These are phyloP conservation scores for Xerocomellus intermedius DNA, from an alignment of 768 basidiomycete genomes.

Conservation along the genomic window DNA sequence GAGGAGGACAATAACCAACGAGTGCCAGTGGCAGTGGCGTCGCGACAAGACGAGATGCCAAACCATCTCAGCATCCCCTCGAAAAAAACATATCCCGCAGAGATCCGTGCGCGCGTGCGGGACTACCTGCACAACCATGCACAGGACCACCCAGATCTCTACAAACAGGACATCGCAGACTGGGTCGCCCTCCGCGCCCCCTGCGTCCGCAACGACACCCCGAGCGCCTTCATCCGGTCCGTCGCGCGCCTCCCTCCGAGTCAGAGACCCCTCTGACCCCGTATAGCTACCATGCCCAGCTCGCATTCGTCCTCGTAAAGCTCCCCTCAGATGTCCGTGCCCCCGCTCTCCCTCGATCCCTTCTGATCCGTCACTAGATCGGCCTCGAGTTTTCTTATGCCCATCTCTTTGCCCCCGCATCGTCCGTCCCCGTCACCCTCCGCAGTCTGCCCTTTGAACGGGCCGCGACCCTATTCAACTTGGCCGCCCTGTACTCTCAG, in stretches of 20 bases:
- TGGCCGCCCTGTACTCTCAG: slow-evolving; percentile 83
- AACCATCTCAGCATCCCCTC: slow-evolving; percentile 74
- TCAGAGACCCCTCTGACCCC: slow-evolving; percentile 1
- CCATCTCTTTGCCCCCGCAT: slow-evolving; percentile 57
- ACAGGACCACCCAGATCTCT: slow-evolving; percentile 81
- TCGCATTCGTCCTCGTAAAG: slow-evolving; percentile 80
- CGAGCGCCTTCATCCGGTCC: slow-evolving; percentile 57
- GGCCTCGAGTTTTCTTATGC: slow-evolving; percentile 71
- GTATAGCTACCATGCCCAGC: slow-evolving; percentile 86
- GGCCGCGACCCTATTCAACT: slow-evolving; percentile 76
- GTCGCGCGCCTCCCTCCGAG: slow-evolving; percentile 27
- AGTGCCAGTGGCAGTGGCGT: slow-evolving; percentile 18
- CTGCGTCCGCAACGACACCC: slow-evolving; percentile 50
- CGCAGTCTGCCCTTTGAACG: slow-evolving; percentile 82
- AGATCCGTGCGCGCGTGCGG: slow-evolving; percentile 54
- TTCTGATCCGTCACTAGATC: slow-evolving; percentile 46
- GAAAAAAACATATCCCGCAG: slow-evolving; percentile 63
- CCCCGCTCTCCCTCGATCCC: slow-evolving; percentile 4
- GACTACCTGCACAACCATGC: slow-evolving; percentile 67
- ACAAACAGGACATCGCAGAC: slow-evolving; percentile 68
- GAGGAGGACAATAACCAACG: slow-evolving; percentile 9
- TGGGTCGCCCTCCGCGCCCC: slow-evolving; percentile 68
- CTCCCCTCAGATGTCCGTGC: slow-evolving; percentile 70
- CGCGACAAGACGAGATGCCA: slow-evolving; percentile 50
- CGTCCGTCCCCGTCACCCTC: slow-evolving; percentile 57